Evolutionary conservation across 371 early-diverging fungal species (phyloP).

Genomic region (Syncephalis plumigaleata): DNA sequence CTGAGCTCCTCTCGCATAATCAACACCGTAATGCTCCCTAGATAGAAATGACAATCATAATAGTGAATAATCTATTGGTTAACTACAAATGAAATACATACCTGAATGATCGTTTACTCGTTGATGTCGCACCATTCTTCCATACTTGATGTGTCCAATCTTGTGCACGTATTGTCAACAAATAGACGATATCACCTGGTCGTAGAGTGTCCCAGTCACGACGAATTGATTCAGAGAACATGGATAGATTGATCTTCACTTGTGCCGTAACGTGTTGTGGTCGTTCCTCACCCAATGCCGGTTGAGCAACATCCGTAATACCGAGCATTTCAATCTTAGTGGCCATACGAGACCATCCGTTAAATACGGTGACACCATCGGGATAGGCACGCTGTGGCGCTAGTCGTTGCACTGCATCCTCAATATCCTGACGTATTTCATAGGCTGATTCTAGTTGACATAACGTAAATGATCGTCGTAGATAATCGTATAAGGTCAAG

Average conservation of each 20-base stretch:
- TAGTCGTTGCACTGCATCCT: constrained; percentile 69
- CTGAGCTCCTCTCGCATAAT: constrained; percentile 73
- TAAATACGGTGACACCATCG: constrained; percentile 45
- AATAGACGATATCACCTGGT: constrained; percentile 64
- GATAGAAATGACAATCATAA: constrained; percentile 11
- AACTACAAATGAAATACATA: no score
- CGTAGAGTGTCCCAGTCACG: constrained; percentile 80
- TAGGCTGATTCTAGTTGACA: constrained; percentile 60
- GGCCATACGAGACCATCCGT: constrained; percentile 90
- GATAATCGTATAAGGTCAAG: constrained; percentile 78
- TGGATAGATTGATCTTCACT: constrained; percentile 32
- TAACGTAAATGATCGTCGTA: constrained; percentile 69
- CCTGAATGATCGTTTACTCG: constrained; percentile 10
- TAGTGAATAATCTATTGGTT: no score
- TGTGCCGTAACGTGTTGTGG: constrained; percentile 69
- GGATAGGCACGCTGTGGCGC: constrained; percentile 42
- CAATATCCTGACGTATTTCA: constrained; percentile 75
- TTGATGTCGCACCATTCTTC: no score
- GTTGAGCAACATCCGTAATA: constrained; percentile 52
- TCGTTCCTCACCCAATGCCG: constrained; percentile 53
- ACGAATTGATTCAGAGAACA: constrained; percentile 47
- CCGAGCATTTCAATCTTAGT: constrained; percentile 36
- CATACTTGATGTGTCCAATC: constrained; percentile 17
- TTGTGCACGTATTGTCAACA: constrained; percentile 51
- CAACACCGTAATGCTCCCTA: constrained; percentile 51